Conservation (phyloP, 805 yeast genomes). For the Jamesozyma hellenica region DNA sequence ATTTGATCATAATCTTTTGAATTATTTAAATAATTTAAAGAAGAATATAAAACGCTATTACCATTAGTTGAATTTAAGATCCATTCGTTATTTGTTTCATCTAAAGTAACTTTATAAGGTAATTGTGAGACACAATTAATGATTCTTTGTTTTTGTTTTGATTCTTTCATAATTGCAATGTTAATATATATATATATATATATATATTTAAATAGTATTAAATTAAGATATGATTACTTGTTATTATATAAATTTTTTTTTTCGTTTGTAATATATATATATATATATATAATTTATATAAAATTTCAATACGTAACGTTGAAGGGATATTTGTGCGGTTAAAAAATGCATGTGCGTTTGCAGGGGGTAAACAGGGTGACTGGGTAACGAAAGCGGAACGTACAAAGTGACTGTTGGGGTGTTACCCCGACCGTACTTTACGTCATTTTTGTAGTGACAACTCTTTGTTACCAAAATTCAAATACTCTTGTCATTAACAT, state of each 20-base stretch:
- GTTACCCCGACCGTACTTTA: not conserved
- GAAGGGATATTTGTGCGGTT: too few relatives aligned
- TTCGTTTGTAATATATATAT: too few relatives aligned
- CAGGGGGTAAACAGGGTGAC: too few relatives aligned
- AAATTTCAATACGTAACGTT: too few relatives aligned
- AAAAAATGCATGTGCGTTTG: too few relatives aligned
- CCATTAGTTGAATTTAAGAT: constrained; percentile 61
- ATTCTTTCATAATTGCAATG: too few relatives aligned
- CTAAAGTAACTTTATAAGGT: constrained; percentile 27
- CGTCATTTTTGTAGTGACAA: not conserved
- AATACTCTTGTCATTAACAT: constrained; percentile 26
- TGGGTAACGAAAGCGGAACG: too few relatives aligned
- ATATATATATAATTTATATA: too few relatives aligned
- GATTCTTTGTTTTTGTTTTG: constrained; percentile 18
- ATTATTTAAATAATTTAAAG: constrained; percentile 48
- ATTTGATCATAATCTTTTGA: constrained; percentile 80
- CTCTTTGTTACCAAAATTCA: constrained; percentile 22
- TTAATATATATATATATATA: too few relatives aligned
- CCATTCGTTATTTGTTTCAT: constrained; percentile 35
- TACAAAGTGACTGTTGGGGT: not conserved
- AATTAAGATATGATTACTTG: not conserved
- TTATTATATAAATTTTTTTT: too few relatives aligned
- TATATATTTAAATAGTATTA: too few relatives aligned
- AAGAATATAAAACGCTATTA: constrained; percentile 72
- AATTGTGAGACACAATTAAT: constrained; percentile 31